A percentile compares a stretch with the other conserved stretches of the same genome.
Evolutionary conservation across 2,329 filamentous ascomycete species (phyloP).

Genomic region (Fusarium austroafricanum): DNA sequence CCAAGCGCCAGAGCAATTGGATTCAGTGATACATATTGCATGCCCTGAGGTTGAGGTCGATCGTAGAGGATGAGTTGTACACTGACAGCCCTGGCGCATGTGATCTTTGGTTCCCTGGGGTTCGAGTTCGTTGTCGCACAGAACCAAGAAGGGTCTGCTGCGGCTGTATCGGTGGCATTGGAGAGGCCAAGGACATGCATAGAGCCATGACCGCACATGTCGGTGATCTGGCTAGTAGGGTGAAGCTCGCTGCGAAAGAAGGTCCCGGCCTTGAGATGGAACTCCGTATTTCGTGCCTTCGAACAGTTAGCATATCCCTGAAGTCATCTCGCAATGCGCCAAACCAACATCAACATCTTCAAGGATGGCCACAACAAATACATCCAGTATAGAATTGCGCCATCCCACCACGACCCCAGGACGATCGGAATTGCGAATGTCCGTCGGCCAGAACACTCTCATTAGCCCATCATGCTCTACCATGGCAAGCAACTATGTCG

Average conservation of each 20-base stretch:
- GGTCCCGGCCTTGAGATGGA: slow-evolving; percentile 84
- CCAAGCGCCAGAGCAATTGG: slow-evolving; percentile 89
- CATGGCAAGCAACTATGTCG: slow-evolving; percentile 63
- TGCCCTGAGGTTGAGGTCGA: slow-evolving; percentile 82
- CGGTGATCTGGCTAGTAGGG: slow-evolving; percentile 81
- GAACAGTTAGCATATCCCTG: slow-evolving; percentile 41
- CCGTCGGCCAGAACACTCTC: slow-evolving; percentile 98
- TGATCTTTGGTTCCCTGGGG: slow-evolving; percentile 74
- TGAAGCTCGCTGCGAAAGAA: slow-evolving; percentile 86
- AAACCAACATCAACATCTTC: slow-evolving; percentile 86
- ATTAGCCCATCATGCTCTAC: slow-evolving; percentile 87
- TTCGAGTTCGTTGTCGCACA: slow-evolving; percentile 66
- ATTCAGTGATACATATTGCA: slow-evolving; percentile 95
- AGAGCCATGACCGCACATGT: slow-evolving; percentile 82
- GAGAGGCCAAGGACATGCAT: slow-evolving; percentile 89
- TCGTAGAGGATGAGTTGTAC: slow-evolving; percentile 93
- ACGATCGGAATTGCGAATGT: slow-evolving; percentile 76
- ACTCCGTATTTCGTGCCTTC: slow-evolving; percentile 83
- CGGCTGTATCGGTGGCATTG: slow-evolving; percentile 68
- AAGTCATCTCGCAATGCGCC: no score
- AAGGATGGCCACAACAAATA: slow-evolving; percentile 89
- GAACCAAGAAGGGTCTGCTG: slow-evolving; percentile 75
- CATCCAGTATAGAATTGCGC: slow-evolving; percentile 90
- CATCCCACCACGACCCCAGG: slow-evolving; percentile 94
- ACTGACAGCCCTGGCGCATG: slow-evolving; percentile 76